A percentile compares a stretch with the other conserved stretches of the same genome.
Evolutionary conservation across 2,329 filamentous ascomycete genomes (phyloP).

Genomic region (Hypoxylon sp.): DNA sequence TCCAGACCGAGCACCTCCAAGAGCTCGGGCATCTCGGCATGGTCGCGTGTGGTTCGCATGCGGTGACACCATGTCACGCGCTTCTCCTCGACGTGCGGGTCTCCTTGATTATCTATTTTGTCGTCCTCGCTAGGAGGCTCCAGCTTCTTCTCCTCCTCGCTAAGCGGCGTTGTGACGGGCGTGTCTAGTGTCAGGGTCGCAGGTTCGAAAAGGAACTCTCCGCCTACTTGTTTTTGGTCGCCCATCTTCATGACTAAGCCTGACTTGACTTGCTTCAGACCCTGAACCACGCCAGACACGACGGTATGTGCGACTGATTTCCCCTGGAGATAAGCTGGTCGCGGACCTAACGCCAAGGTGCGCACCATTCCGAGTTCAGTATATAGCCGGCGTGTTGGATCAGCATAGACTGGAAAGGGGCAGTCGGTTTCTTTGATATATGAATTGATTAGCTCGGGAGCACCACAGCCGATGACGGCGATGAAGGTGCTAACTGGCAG

Average conservation of each 20-base stretch:
- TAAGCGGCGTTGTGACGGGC: constrained; percentile 58
- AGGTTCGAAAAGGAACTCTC: constrained; percentile 82
- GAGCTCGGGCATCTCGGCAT: constrained; percentile 77
- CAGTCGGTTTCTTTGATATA: constrained; percentile 74
- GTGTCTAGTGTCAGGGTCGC: constrained; percentile 55
- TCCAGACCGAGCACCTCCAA: constrained; percentile 72
- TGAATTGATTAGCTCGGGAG: constrained; percentile 74
- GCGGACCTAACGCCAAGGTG: constrained; percentile 69
- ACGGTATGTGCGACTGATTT: constrained; percentile 65
- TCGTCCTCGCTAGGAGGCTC: constrained; percentile 24
- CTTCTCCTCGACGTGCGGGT: constrained; percentile 61
- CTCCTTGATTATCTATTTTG: constrained; percentile 12
- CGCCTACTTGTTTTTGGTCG: constrained; percentile 76
- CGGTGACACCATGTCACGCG: constrained; percentile 82
- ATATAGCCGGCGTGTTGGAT: constrained; percentile 76
- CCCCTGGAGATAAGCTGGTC: constrained; percentile 72
- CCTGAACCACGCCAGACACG: constrained; percentile 68
- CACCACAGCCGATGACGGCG: constrained; percentile 78
- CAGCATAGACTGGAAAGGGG: constrained; percentile 81
- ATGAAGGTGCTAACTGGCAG: constrained; percentile 72
- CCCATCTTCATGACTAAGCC: constrained; percentile 74
- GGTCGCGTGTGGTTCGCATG: constrained; percentile 83
- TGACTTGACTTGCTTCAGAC: constrained; percentile 66
- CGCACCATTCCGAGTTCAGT: constrained; percentile 75
- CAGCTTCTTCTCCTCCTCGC: constrained; percentile 38